Percentiles rank a stretch among this genome's conserved stretches.
Conservation (phyloP, 1,139 yeast genomes). For the Yamadazyma conglobata region DNA sequence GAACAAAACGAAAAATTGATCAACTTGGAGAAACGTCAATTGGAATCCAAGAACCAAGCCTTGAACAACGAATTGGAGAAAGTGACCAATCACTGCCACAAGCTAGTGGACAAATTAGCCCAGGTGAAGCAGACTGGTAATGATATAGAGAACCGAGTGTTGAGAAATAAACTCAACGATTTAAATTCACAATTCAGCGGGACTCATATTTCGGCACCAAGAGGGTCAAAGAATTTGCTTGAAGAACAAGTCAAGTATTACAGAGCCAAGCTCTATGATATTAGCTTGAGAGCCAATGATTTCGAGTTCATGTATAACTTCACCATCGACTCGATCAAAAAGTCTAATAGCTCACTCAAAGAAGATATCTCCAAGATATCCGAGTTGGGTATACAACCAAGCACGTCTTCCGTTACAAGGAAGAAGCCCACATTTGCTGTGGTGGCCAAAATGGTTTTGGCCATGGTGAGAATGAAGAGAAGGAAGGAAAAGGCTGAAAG, state of each 20-base stretch:
- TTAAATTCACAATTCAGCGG: conserved; percentile 8
- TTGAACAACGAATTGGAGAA: conserved; percentile 24
- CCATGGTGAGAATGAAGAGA: conserved; percentile 49
- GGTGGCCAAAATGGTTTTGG: conserved; percentile 53
- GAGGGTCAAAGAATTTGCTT: conserved; percentile 12
- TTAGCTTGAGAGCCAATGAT: conserved; percentile 42
- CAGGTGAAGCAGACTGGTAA: conserved; percentile 15
- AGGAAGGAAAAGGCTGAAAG: conserved; percentile 28
- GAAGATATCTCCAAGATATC: conserved; percentile 44
- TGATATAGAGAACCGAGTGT: conserved; percentile 6
- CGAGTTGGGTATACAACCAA: conserved; percentile 51
- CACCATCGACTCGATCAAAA: conserved; percentile 43
- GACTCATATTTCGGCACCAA: conserved; percentile 10
- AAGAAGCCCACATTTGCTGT: conserved; percentile 28
- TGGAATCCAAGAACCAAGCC: conserved; percentile 20
- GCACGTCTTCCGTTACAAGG: conserved; percentile 12
- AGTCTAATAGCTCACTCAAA: conserved; percentile 36
- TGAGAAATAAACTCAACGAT: conserved; percentile 12
- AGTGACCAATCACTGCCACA: conserved; percentile 28
- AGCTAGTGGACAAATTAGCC: conserved; percentile 27
- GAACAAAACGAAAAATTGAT: conserved; percentile 17
- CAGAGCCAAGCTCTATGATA: conserved; percentile 36
- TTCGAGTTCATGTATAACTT: conserved; percentile 51
- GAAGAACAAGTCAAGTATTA: conserved; percentile 30
- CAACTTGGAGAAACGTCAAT: conserved; percentile 19